Base-by-base conservation (phyloP, 129 eudicot genomes). In the Flaveria ramosissima region DNA sequence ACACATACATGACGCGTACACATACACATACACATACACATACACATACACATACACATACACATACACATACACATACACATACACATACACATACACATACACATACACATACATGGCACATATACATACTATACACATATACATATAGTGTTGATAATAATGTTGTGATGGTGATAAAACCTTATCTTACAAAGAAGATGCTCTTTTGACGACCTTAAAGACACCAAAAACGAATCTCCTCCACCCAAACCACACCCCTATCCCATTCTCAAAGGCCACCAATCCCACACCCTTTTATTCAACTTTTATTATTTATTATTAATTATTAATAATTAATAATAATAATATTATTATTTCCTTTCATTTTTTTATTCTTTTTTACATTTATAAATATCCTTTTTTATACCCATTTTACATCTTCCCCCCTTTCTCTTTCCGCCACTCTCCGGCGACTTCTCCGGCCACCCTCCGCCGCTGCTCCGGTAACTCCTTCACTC, bases 251-350 rank as follows among this genome's bases (percentile, higher is more conserved):
- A 14, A 17, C 46, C 65, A 19, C 85, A 73, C 89, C 97, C 96
- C 97, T 89, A 92, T 92, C 96, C 80, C 72, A 62, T 51, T 14
- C 59, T 82, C 82, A 89, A 92, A 89, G 88, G 96, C 87, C 97
- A 92, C 56, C 23, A 8, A 47, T 11, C 1, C 9, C n/a, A n/a
- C n/a, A n/a, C n/a, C n/a, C n/a, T n/a, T n/a, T n/a, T n/a, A n/a
- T n/a, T n/a, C n/a, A n/a, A n/a, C n/a, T n/a, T n/a, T n/a, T n/a
- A n/a, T n/a, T n/a, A 6, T 61, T 64, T 16, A 20, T 6, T 1
- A 27, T 27, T 27, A 27, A 27, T 2, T n/a, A n/a, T n/a, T n/a
- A n/a, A 27, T n/a, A n/a, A 27, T 27, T 27, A 27, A 2, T 27
- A 27, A 27, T 27, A 26, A 2, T 27, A 27, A 1, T 26, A 26